Conservation (phyloP, 768 basidiomycete species). For the Udeniomyces megalosporus region DNA sequence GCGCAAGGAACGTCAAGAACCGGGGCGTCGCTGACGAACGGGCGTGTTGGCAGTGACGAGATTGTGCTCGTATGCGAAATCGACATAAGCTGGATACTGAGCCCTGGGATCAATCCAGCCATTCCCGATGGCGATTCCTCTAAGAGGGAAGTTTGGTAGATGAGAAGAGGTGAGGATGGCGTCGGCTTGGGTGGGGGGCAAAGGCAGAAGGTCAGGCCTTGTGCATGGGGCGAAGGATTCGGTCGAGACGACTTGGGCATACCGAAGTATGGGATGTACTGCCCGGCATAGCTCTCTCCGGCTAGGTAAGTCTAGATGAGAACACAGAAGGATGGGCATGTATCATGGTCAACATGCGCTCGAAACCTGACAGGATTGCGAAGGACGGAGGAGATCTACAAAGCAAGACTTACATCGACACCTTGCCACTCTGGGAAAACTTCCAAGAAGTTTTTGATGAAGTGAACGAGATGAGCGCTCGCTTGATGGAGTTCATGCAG, state of each 20-base stretch:
- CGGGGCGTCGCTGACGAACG: conserved; percentile 32
- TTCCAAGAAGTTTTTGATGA: conserved; percentile 69
- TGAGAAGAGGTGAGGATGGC: conserved; percentile 46
- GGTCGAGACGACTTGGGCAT: conserved; percentile 23
- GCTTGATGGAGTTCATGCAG: conserved; percentile 63
- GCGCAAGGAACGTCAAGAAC: no score
- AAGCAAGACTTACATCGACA: conserved; percentile 51
- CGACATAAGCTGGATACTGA: conserved; percentile 81
- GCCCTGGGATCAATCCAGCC: conserved; percentile 86
- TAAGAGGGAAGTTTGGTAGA: conserved; percentile 44
- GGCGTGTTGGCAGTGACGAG: conserved; percentile 55
- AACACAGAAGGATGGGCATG: no score
- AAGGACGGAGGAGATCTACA: no score
- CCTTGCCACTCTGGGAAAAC: conserved; percentile 75
- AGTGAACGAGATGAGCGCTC: conserved; percentile 59
- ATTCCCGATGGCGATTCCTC: conserved; percentile 83
- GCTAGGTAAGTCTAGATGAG: conserved; percentile 96
- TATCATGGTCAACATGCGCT: no score
- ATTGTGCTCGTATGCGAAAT: conserved; percentile 65
- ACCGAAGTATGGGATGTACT: conserved; percentile 95
- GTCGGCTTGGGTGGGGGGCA: conserved; percentile 43
- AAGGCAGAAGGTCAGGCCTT: conserved; percentile 3
- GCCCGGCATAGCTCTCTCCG: conserved; percentile 92
- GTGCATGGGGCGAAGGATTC: background rate
- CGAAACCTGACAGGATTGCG: no score